Evolutionary conservation across 768 basidiomycete species (phyloP).

Genomic region (Inosperma sp.): DNA sequence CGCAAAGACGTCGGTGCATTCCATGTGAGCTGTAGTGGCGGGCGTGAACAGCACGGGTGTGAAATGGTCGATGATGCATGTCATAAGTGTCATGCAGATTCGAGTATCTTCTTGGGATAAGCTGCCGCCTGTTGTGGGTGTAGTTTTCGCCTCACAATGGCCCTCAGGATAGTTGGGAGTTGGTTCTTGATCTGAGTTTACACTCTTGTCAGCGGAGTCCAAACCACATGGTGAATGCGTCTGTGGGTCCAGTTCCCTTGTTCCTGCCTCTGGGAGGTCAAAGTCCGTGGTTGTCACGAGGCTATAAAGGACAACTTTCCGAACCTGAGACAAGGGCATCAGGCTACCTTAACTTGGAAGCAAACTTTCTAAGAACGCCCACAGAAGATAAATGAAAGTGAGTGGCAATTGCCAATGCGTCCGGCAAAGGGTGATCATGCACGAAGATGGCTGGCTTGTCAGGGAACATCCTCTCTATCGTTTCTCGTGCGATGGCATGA

Average conservation of each 20-base stretch:
- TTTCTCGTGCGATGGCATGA: conserved; percentile 40
- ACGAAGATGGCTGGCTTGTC: conserved; percentile 37
- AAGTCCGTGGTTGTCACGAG: conserved; percentile 57
- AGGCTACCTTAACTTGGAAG: neutral
- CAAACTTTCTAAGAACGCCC: conserved; percentile 22
- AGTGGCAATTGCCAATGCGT: conserved; percentile 50
- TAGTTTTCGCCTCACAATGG: conserved; percentile 2
- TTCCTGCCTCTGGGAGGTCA: conserved; percentile 32
- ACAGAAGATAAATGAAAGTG: conserved; percentile 47
- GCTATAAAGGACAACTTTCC: conserved; percentile 61
- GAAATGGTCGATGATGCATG: conserved; percentile 57
- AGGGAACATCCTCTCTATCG: conserved; percentile 46
- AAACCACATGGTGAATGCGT: neutral
- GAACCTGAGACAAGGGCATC: conserved; percentile 36
- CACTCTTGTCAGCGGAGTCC: neutral
- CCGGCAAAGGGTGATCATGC: conserved; percentile 40
- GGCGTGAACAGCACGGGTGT: conserved; percentile 71
- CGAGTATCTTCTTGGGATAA: conserved; percentile 30
- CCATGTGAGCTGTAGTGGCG: conserved; percentile 65
- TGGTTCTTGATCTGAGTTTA: conserved; percentile 9
- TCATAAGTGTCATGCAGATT: conserved; percentile 48
- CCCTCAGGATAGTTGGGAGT: conserved; percentile 3
- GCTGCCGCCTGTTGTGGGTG: conserved; percentile 2
- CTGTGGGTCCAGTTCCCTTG: neutral
- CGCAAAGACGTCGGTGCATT: conserved; percentile 67